Evolutionary conservation across 2,329 filamentous ascomycete genomes (phyloP).

Genomic region (Nannizzia gypsea): DNA sequence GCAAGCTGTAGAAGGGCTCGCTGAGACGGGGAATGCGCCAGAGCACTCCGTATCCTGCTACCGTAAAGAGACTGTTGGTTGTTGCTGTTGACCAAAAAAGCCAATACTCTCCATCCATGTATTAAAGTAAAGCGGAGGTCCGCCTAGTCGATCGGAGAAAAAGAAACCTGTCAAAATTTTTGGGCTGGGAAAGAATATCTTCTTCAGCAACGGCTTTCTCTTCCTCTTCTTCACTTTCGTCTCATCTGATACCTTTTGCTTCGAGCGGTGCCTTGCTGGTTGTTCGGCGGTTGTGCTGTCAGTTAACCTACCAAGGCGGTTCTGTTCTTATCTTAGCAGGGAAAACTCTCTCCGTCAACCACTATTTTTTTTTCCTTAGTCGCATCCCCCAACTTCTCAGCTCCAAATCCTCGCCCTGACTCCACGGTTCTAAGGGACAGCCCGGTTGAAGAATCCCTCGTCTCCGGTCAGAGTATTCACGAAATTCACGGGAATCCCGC

Average conservation of each 20-base stretch:
- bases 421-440: background rate
- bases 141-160: background rate
- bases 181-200: background rate
- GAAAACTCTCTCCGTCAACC: background rate
- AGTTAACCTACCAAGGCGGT: background rate
- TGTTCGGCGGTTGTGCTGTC: background rate
- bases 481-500: background rate
- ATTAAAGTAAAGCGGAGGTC: background rate
- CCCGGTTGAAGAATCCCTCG: background rate
- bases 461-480: background rate
- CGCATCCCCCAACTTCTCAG: background rate
- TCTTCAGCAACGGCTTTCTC: background rate
- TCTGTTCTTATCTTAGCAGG: background rate
- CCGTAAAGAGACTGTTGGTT: background rate
- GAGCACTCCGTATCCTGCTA: background rate
- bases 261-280: background rate
- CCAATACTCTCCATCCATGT: background rate
- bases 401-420: background rate
- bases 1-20: background rate
- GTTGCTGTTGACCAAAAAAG: too few relatives aligned
- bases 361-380: background rate
- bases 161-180: background rate
- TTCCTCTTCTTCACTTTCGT: background rate
- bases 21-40: background rate
- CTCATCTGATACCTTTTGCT: background rate